A percentile compares a stretch with the other conserved stretches of the same genome.
Conservation (phyloP, 2,329 filamentous ascomycete genomes). For the Helminthosporium solani region DNA sequence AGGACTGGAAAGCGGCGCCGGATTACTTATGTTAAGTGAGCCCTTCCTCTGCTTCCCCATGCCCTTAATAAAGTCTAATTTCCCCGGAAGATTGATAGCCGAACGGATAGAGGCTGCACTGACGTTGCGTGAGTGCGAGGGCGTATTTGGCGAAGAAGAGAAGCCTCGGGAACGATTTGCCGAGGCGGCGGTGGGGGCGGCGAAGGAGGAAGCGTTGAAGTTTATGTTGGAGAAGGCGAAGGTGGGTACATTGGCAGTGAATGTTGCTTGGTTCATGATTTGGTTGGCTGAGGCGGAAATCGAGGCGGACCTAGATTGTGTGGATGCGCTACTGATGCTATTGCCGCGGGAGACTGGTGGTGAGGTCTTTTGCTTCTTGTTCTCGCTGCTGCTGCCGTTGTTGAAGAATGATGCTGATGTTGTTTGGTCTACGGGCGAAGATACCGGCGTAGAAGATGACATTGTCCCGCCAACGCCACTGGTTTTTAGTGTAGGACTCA, state of each 20-base stretch:
- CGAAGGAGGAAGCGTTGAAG: not conserved
- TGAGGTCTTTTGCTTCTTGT: not conserved
- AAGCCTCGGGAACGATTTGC: slow-evolving; percentile 3
- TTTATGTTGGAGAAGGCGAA: not conserved
- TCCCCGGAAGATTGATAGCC: slow-evolving; percentile 22
- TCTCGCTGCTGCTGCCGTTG: not conserved
- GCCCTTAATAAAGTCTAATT: slow-evolving; percentile 20
- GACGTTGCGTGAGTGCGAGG: slow-evolving; percentile 22
- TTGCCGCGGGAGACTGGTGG: too few species aligned
- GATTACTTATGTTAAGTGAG: slow-evolving; percentile 30
- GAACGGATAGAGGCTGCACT: slow-evolving; percentile 25
- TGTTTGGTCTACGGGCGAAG: not conserved
- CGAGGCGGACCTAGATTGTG: not conserved
- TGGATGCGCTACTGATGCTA: too few species aligned
- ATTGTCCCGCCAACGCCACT: slow-evolving; percentile 36
- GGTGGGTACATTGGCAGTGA: not conserved
- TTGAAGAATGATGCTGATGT: not conserved
- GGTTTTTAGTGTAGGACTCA: slow-evolving; percentile 16
- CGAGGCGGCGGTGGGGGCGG: slow-evolving; percentile 5
- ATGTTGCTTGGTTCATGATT: not conserved
- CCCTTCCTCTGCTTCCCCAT: slow-evolving; percentile 18
- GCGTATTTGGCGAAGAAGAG: slow-evolving; percentile 3
- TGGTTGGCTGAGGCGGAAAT: not conserved
- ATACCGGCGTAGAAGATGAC: slow-evolving; percentile 24
- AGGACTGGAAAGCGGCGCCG: slow-evolving; percentile 22